Conservation (phyloP, 805 yeast genomes). For the Metschnikowia peoriensis region DNA sequence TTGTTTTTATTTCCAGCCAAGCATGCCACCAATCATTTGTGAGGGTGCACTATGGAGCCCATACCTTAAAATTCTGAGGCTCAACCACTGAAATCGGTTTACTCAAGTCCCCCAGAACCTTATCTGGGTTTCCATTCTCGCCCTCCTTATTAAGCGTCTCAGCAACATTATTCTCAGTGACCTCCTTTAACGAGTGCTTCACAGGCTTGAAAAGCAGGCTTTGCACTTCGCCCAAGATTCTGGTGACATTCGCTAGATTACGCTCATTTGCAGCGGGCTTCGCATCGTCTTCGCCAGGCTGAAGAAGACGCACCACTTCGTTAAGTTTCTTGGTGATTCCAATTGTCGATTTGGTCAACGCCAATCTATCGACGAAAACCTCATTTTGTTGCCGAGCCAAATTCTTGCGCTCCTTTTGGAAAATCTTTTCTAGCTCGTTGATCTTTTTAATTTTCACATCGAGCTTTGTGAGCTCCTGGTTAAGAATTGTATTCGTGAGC, state of each 20-base stretch:
- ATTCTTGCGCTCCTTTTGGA: conserved; percentile 61
- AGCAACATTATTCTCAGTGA: conserved; percentile 9
- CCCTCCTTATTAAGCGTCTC: conserved; percentile 3
- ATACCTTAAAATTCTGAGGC: conserved; percentile 44
- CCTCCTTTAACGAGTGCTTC: conserved; percentile 23
- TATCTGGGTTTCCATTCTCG: conserved; percentile 5
- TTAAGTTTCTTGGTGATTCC: conserved; percentile 48
- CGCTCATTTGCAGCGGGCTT: conserved; percentile 10
- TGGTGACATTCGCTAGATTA: conserved; percentile 12
- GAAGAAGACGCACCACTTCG: conserved; percentile 26
- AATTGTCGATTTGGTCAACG: conserved; percentile 60
- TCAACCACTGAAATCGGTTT: conserved; percentile 38
- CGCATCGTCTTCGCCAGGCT: conserved; percentile 9
- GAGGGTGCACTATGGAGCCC: conserved; percentile 36
- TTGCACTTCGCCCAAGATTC: conserved; percentile 32
- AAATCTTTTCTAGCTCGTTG: conserved; percentile 59
- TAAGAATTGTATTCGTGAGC: conserved; percentile 54
- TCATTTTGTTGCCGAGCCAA: conserved; percentile 65
- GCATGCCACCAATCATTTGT: not conserved
- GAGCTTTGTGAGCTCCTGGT: conserved; percentile 60
- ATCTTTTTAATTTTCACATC: conserved; percentile 62
- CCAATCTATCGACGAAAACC: conserved; percentile 59
- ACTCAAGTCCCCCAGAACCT: not conserved
- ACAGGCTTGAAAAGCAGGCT: conserved; percentile 34
- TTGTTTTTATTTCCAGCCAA: not conserved